Conservation (phyloP, 306 rosid species). For the Astragalus membranaceus region DNA sequence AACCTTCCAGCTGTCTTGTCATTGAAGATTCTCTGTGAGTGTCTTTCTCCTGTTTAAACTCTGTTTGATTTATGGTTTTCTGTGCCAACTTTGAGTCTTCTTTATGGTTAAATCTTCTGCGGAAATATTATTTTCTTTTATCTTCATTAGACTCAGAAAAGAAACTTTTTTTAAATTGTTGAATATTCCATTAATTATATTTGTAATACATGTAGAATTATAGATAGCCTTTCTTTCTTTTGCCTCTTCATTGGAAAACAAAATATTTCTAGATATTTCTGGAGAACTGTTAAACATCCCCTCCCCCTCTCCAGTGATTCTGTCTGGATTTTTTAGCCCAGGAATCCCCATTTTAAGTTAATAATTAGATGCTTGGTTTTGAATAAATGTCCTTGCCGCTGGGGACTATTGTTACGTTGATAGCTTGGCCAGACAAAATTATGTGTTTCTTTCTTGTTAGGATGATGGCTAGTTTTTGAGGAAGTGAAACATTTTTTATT, state of each 20-base stretch:
- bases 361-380: conserved; percentile 1
- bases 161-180: background rate
- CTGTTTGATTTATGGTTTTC: background rate
- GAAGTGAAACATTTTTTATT: background rate
- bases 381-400: background rate
- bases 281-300: background rate
- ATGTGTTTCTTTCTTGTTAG: background rate
- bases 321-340: background rate
- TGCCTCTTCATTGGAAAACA: background rate
- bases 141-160: background rate
- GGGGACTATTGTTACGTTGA: conserved; percentile 3
- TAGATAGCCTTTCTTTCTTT: background rate
- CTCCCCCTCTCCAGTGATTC: background rate
- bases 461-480: background rate
- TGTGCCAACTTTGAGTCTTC: background rate
- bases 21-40: conserved; percentile 91
- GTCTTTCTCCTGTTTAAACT: background rate
- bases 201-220: background rate
- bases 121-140: background rate
- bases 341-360: background rate
- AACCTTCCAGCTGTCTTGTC: conserved; percentile 77
- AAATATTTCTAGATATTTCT: background rate
- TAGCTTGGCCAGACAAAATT: background rate
- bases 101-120: background rate
- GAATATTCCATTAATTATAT: background rate